Conservation (phyloP, 148 eudicot species). For the Diospyros kaki region DNA sequence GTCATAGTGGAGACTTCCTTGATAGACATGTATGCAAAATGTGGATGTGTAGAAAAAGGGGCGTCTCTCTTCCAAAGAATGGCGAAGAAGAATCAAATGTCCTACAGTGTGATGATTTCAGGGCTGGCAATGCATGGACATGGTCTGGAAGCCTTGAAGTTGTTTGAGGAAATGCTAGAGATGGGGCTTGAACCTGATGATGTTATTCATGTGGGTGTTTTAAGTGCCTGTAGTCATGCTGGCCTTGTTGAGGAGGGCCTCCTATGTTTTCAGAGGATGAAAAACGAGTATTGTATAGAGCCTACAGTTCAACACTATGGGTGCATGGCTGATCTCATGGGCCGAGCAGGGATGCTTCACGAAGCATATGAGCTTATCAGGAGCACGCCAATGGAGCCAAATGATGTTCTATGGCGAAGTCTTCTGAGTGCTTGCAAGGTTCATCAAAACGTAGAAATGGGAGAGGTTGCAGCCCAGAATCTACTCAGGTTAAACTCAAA, state of each 20-base stretch:
- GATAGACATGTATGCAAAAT: slow-evolving; percentile 54
- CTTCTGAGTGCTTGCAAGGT: slow-evolving; percentile 37
- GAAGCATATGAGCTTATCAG: slow-evolving; percentile 40
- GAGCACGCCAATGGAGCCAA: slow-evolving; percentile 36
- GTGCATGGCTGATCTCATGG: slow-evolving; percentile 47
- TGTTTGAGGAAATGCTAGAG: slow-evolving; percentile 43
- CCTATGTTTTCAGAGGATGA: slow-evolving; percentile 30
- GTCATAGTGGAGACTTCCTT: slow-evolving; percentile 47
- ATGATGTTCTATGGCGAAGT: slow-evolving; percentile 48
- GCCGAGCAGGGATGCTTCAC: slow-evolving; percentile 37
- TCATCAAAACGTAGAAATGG: slow-evolving; percentile 40
- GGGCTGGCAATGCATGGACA: slow-evolving; percentile 46
- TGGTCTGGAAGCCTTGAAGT: slow-evolving; percentile 29
- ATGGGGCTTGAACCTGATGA: slow-evolving; percentile 41
- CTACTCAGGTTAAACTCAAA: slow-evolving; percentile 22
- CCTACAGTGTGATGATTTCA: slow-evolving; percentile 46
- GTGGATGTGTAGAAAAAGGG: slow-evolving; percentile 44
- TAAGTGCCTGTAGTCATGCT: slow-evolving; percentile 48
- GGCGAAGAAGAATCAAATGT: slow-evolving; percentile 35
- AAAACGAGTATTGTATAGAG: slow-evolving; percentile 26
- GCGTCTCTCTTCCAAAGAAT: slow-evolving; percentile 30
- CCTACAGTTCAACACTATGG: slow-evolving; percentile 50
- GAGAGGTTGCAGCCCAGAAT: slow-evolving; percentile 28
- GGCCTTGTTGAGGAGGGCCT: slow-evolving; percentile 45
- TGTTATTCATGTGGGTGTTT: slow-evolving; percentile 37